Evolutionary conservation across 805 yeast species (phyloP), one percentile per base, ranked within the genome.

Genomic region (Ogataea corticis): DNA sequence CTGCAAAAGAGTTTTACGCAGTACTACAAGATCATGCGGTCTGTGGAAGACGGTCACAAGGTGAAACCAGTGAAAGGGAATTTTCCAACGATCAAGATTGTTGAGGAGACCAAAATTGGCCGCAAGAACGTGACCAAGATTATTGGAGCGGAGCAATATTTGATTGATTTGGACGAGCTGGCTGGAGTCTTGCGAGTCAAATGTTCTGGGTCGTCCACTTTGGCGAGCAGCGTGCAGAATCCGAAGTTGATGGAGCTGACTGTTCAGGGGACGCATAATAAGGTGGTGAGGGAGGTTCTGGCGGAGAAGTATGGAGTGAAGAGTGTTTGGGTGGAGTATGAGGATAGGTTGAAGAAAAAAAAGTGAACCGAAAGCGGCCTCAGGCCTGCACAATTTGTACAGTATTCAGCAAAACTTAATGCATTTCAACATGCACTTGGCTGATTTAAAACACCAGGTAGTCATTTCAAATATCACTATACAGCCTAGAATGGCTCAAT

Each of bases 191-290:
- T 92, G 51, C 81, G 85, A 48, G 80, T 81, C 16, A 82, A 82
- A 51, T 94, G 98, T 62, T 91, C 96, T 11, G 96, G 97, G 0
- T 87, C 97, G 0, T 76, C 94, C 0, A 82, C 96, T 0, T 74
- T 87, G 10, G 84, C 83, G 0, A 80, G 78, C 23, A 77, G 80
- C 33, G 69, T 71, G 13, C 77, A 76, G 32, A 75, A 78, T 41
- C 83, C 83, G 4, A 76, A 73, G 31, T 57, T 76, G 0, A 63
- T 72, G 33, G 95, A 87, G 56, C 89, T 94, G 3, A 75, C 82
- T 38, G 96, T 94, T 2, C 98, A 94, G 68, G 99, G 99, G 0
- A 86, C 92, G 2, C 98, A 92, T 61, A 81, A 82, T 18, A 75
- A 79, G 38, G 62, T 75, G 0, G 79, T 85, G 10, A 68, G 73